Percentiles rank a stretch among this genome's conserved stretches.
phyloP scores from a whole-genome alignment of 208 protist genomes.

The Leishmania aethiopica region DNA sequence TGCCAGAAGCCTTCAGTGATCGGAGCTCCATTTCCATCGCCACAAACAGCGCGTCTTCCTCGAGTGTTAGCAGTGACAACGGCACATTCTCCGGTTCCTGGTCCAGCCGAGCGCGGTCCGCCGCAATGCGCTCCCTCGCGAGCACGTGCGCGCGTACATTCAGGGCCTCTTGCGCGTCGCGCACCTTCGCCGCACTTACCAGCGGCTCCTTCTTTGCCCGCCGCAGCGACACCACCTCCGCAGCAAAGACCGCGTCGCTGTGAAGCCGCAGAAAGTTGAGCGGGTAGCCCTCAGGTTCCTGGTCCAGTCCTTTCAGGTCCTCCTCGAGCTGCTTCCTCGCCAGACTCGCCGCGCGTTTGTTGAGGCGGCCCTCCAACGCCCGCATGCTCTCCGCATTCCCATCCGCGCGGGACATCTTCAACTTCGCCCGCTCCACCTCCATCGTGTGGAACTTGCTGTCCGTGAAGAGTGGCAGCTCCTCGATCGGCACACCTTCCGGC shows the following conservation, averaged over 20 bases:
- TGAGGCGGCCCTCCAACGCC: constrained; percentile 67
- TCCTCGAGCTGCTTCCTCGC: constrained; percentile 69
- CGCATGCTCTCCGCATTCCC: constrained; percentile 40
- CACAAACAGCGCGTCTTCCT: constrained; percentile 60
- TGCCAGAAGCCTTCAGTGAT: constrained; percentile 38
- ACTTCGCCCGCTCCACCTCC: constrained; percentile 72
- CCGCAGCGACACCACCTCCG: constrained; percentile 44
- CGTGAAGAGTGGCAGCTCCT: constrained; percentile 56
- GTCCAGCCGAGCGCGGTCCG: constrained; percentile 65
- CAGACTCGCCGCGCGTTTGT: constrained; percentile 59
- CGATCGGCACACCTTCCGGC: constrained; percentile 55
- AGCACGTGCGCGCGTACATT: constrained; percentile 63
- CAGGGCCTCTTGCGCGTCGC: constrained; percentile 49
- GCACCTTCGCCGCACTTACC: constrained; percentile 31
- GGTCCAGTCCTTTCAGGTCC: constrained; percentile 61
- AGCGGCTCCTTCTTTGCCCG: constrained; percentile 36
- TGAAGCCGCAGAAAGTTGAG: constrained; percentile 57
- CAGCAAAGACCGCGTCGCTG: constrained; percentile 53
- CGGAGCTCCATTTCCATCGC: constrained; percentile 66
- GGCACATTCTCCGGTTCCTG: constrained; percentile 64
- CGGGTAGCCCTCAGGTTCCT: constrained; percentile 61
- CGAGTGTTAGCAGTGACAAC: constrained; percentile 58
- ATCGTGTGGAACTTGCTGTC: constrained; percentile 71
- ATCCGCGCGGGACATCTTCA: constrained; percentile 49
- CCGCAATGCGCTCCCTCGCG: constrained; percentile 50